Evolutionary conservation across 106 monocot genomes (phyloP), one percentile per base, ranked within the genome.

Genomic region (Dendrobium nobile): DNA sequence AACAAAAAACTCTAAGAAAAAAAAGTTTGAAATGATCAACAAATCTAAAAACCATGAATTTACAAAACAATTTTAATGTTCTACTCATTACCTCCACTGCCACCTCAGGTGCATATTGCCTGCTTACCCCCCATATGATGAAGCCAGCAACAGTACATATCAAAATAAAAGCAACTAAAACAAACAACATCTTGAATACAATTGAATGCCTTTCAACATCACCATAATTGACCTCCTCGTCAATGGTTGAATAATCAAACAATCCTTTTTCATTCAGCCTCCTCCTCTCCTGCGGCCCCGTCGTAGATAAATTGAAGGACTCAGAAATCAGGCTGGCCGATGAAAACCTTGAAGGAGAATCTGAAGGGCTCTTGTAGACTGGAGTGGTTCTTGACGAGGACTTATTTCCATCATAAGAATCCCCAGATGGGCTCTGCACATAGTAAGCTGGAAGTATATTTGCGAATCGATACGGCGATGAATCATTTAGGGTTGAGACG

Each of bases 401-500:
- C 24, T 10, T 67, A 9, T 67, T n/a, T 4, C 67, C 67, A 22
- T 67, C 67, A n/a, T 67, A n/a, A 27, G 67, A 67, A n/a, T 67
- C 67, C 67, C 22, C 22, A 17, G 67, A 67, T n/a, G 67, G 67
- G 67, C 67, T 67, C 67, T 67, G 20, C 67, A 67, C 67, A n/a
- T 67, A 67, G 67, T 67, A 67, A 9, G 7, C 9, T 9, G 67
- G 67, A n/a, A 4, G 67, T n/a, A n/a, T 4, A 27, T 67, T 67
- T 27, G 67, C 3, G 24, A 27, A 67, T n/a, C 67, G n/a, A 5
- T 9, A n/a, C 6, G 67, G 67, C 27, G 28, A 67, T 0, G 67
- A 67, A 0, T 22, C 67, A 17, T n/a, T 10, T 27, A n/a, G 9
- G 67, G 20, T 67, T 17, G 26, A 67, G 67, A 3, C 67, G 27